Conservation (phyloP, 2,329 filamentous ascomycete species). For the Penicillium digitatum region DNA sequence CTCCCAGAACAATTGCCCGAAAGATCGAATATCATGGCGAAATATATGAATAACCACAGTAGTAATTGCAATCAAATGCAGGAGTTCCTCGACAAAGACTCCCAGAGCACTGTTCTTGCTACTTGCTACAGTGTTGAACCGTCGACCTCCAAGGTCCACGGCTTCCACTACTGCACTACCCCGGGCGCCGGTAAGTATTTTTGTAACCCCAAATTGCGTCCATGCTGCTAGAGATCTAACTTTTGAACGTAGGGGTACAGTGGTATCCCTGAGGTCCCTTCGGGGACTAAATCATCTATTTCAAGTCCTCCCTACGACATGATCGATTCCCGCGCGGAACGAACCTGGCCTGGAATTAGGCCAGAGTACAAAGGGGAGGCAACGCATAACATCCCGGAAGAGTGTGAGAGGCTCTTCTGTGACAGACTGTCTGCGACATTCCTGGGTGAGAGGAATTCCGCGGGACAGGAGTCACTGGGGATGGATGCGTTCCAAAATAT, state of each 20-base stretch:
- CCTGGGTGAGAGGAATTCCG: slow-evolving; percentile 86
- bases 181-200: slow-evolving; percentile 65
- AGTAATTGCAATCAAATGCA: slow-evolving; percentile 62
- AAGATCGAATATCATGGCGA: slow-evolving; percentile 31
- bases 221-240: slow-evolving; percentile 1
- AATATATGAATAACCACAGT: slow-evolving; percentile 65
- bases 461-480: slow-evolving; percentile 76
- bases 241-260: slow-evolving; percentile 62
- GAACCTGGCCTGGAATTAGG: slow-evolving; percentile 39
- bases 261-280: slow-evolving; percentile 94
- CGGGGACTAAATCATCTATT: slow-evolving; percentile 78
- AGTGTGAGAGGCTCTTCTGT: slow-evolving; percentile 99
- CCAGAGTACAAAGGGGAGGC: slow-evolving; percentile 70
- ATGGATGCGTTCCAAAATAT: slow-evolving; percentile 62
- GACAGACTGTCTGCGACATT: slow-evolving; percentile 91
- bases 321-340: slow-evolving; percentile 61
- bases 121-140: slow-evolving; percentile 83
- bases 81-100: slow-evolving; percentile 51
- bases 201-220: not conserved
- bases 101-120: slow-evolving; percentile 72
- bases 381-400: slow-evolving; percentile 93
- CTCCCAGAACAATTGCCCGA: slow-evolving; percentile 2
- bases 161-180: slow-evolving; percentile 95
- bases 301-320: slow-evolving; percentile 86
- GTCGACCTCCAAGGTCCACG: slow-evolving; percentile 65